phyloP scores from a whole-genome alignment of 768 basidiomycete genomes.

The Gelatoporia subvermispora region DNA sequence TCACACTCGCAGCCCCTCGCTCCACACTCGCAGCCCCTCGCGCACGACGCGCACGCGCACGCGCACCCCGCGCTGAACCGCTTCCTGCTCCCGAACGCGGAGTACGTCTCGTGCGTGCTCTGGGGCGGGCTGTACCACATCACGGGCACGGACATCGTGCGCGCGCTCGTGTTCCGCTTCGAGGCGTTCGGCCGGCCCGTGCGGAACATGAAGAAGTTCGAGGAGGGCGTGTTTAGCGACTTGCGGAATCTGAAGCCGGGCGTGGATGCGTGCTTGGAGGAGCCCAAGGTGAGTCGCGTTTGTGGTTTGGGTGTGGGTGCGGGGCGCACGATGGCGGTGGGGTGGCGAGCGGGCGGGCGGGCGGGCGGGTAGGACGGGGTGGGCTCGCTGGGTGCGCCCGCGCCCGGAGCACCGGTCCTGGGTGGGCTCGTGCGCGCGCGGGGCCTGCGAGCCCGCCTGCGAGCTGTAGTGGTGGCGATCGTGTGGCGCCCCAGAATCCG shows the following conservation, averaged over 20 bases:
- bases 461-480: neutral
- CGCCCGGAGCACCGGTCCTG: neutral
- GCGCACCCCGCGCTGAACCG: slow-evolving; percentile 81
- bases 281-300: slow-evolving; percentile 84
- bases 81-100: slow-evolving; percentile 83
- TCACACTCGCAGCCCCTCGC: neutral
- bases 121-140: slow-evolving; percentile 93
- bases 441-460: neutral
- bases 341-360: too few relatives aligned
- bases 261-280: slow-evolving; percentile 86
- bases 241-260: slow-evolving; percentile 92
- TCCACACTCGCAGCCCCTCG: neutral
- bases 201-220: slow-evolving; percentile 92
- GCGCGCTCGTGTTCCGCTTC: slow-evolving; percentile 91
- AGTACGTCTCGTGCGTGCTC: slow-evolving; percentile 85
- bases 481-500: slow-evolving; percentile 1
- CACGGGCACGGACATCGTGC: slow-evolving; percentile 95
- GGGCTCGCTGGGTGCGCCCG: neutral
- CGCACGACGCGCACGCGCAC: slow-evolving; percentile 74
- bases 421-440: neutral
- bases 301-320: too few relatives aligned
- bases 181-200: slow-evolving; percentile 91
- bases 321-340: too few relatives aligned
- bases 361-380: too few relatives aligned
- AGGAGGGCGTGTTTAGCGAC: slow-evolving; percentile 94